A percentile compares a stretch with the other conserved stretches of the same genome.
Conservation (phyloP, 441 rosid species). For the Populus hybrid region DNA sequence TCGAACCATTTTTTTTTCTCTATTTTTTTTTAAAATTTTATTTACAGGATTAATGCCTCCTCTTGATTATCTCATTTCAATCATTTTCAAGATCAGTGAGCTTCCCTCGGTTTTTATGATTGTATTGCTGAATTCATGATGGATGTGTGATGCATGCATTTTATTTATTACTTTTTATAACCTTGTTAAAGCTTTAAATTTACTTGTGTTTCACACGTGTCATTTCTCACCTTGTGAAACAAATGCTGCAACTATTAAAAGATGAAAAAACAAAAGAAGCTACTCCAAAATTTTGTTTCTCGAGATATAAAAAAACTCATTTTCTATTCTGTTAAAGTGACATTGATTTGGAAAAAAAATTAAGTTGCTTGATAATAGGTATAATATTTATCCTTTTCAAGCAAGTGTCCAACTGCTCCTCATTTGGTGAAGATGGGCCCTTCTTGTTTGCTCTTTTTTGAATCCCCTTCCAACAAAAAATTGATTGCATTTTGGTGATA, state of each 20-base stretch:
- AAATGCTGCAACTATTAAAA: not conserved
- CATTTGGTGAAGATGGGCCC: too few species aligned
- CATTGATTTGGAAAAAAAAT: not conserved
- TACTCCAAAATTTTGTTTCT: not conserved
- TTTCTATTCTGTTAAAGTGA: not conserved
- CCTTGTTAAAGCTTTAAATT: not conserved
- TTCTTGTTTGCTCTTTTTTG: too few species aligned
- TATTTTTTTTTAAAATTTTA: not conserved
- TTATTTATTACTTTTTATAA: not conserved
- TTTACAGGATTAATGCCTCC: not conserved
- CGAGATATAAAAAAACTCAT: not conserved
- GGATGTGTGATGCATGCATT: not conserved
- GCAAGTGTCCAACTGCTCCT: too few species aligned
- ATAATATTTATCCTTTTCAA: too few species aligned
- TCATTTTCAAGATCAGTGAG: not conserved
- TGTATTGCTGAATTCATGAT: not conserved
- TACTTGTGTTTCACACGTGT: not conserved
- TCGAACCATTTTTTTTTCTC: not conserved
- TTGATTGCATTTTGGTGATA: too few species aligned
- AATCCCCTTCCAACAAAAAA: too few species aligned
- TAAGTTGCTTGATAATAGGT: not conserved
- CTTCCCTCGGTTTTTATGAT: not conserved
- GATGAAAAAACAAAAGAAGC: not conserved
- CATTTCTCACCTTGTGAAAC: not conserved
- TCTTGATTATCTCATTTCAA: not conserved